Evolutionary conservation across 768 basidiomycete genomes (phyloP), one percentile per base, ranked within the genome.

Genomic region (Mycena crocata): DNA sequence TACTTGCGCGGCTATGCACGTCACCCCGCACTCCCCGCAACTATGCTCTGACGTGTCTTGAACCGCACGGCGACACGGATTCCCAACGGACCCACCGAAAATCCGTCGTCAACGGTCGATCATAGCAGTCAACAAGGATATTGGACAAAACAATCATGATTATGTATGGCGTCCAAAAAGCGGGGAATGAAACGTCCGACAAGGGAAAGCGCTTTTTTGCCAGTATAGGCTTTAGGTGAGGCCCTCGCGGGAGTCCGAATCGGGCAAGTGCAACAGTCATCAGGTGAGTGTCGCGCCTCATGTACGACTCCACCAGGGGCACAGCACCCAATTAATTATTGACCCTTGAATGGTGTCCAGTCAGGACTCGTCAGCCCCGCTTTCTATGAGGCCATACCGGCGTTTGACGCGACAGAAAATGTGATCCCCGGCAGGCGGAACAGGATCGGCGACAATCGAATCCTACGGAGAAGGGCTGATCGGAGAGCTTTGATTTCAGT

Each of bases 371-470:
- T 35, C 54, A 21, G n/a, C n/a, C 23, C 9, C 37, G 13, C 28
- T 6, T 24, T 24, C 30, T 12, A 10, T 8, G 31, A 54, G 60
- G 51, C 10, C 31, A 19, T 24, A 8, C 6, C 48, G 62, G 55
- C 30, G 62, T 64, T 57, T 50, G 24, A 31, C 31, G 2, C 15
- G 58, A 26, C 24, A 2, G 15, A 50, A 24, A 34, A 40, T 12
- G 28, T 50, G 55, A 64, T 64, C 39, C 13, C 52, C 35, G 28
- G 5, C 28, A 24, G 34, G 10, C 51, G 54, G 42, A 60, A 28
- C 48, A 42, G 50, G 50, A 31, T 61, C 23, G 14, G n/a, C 26
- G 23, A 50, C 21, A 24, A 10, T 28, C 35, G 9, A 52, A 45
- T 52, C 17, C 6, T 12, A n/a, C n/a, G n/a, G n/a, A n/a, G n/a